Evolutionary conservation across 352 stramenopile species (phyloP).

Genomic region (Globisporangium ultimum): DNA sequence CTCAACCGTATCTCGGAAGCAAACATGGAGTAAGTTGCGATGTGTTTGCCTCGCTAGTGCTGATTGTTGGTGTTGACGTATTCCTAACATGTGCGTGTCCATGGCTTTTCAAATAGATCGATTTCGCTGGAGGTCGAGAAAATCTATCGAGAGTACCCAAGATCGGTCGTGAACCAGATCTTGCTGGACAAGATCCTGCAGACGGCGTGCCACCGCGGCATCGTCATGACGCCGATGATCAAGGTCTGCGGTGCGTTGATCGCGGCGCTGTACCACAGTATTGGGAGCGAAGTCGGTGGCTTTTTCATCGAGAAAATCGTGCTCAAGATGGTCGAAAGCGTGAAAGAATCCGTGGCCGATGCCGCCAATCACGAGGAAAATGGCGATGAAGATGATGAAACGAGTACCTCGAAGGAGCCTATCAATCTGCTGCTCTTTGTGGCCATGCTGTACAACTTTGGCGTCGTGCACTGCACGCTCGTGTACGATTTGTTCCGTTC

Average conservation of each 20-base stretch:
- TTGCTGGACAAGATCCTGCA: conserved; percentile 69
- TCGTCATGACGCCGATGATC: conserved; percentile 79
- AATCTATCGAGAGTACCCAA: conserved; percentile 67
- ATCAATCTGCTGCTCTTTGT: conserved; percentile 87
- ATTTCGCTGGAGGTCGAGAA: conserved; percentile 78
- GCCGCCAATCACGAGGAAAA: conserved; percentile 16
- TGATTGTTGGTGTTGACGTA: too few relatives aligned
- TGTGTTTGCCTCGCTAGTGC: background rate
- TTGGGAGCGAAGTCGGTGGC: conserved; percentile 73
- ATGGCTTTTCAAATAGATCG: conserved; percentile 26
- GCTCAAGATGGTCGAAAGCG: conserved; percentile 45
- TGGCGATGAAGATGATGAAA: conserved; percentile 22
- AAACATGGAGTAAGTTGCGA: conserved; percentile 80
- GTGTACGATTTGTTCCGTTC: conserved; percentile 89
- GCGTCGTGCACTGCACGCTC: conserved; percentile 85
- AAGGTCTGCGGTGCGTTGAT: conserved; percentile 68
- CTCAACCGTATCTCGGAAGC: conserved; percentile 90
- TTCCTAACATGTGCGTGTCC: conserved; percentile 6
- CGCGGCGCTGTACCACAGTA: conserved; percentile 69
- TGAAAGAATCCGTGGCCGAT: conserved; percentile 24
- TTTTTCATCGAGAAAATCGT: conserved; percentile 83
- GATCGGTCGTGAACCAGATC: conserved; percentile 72
- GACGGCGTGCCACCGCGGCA: conserved; percentile 54
- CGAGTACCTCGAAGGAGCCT: conserved; percentile 51
- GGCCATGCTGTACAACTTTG: conserved; percentile 89